A percentile compares a stretch with the other conserved stretches of the same genome.
Evolutionary conservation across 257 asterid genomes (phyloP).

Genomic region (Solanum dulcamara): DNA sequence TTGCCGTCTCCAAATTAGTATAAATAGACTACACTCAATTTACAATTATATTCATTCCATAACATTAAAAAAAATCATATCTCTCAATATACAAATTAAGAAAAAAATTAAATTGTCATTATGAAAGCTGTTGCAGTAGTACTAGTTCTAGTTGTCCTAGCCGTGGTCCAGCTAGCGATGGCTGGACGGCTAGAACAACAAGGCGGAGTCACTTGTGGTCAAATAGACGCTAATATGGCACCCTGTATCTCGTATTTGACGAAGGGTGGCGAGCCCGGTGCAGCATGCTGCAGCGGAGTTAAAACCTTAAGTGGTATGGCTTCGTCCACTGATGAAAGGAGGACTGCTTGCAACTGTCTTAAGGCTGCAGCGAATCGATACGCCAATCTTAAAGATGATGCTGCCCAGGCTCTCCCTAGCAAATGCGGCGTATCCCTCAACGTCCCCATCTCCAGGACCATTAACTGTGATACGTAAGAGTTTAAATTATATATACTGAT

Average conservation of each 20-base stretch:
- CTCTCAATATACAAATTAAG: background rate
- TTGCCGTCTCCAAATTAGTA: background rate
- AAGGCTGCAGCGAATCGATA: slow-evolving; percentile 21
- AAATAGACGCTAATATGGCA: slow-evolving; percentile 18
- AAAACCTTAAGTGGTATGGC: slow-evolving; percentile 10
- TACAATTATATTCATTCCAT: background rate
- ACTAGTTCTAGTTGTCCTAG: background rate
- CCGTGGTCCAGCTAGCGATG: background rate
- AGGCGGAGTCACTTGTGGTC: slow-evolving; percentile 6
- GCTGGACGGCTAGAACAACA: background rate
- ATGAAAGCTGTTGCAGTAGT: background rate
- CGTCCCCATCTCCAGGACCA: slow-evolving; percentile 26
- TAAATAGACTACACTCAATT: background rate
- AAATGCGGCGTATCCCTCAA: slow-evolving; percentile 29
- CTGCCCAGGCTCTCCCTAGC: slow-evolving; percentile 20
- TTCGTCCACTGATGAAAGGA: slow-evolving; percentile 11
- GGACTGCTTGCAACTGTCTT: slow-evolving; percentile 21
- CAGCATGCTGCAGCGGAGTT: slow-evolving; percentile 22
- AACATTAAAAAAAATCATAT: background rate
- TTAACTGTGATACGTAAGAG: slow-evolving; percentile 24
- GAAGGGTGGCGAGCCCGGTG: slow-evolving; percentile 9
- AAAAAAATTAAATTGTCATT: background rate
- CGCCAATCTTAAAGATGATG: slow-evolving; percentile 21
- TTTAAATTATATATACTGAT: background rate
- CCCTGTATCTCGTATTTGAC: slow-evolving; percentile 25